Conservation (phyloP, 225 moss, liverwort and hornwort species). For the Lunularia cruciata region DNA sequence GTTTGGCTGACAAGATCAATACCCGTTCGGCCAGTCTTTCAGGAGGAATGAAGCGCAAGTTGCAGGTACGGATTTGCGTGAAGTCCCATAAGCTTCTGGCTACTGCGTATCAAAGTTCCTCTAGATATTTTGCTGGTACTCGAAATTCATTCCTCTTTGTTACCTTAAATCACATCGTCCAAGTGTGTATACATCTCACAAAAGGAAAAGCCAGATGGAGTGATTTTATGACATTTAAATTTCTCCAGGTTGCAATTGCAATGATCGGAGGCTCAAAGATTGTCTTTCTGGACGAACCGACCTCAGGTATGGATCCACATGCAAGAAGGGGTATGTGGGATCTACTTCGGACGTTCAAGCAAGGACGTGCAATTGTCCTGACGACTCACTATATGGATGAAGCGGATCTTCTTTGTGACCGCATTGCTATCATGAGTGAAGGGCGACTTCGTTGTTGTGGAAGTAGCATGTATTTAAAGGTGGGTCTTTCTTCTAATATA, state of each 20-base stretch:
- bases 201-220: not conserved
- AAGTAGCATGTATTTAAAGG: constrained; percentile 92
- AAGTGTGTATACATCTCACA: too few species aligned
- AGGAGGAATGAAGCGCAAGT: constrained; percentile 96
- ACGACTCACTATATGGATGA: constrained; percentile 99
- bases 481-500: constrained; percentile 14
- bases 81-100: not conserved
- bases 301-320: constrained; percentile 93
- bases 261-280: constrained; percentile 93
- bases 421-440: constrained; percentile 96
- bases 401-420: constrained; percentile 90
- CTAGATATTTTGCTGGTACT: too few species aligned
- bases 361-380: constrained; percentile 84
- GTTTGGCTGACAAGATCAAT: constrained; percentile 70
- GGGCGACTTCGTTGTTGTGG: constrained; percentile 90
- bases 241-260: constrained; percentile 74
- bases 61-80: constrained; percentile 62
- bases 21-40: constrained; percentile 69
- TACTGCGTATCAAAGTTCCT: too few species aligned
- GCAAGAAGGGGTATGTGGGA: constrained; percentile 93
- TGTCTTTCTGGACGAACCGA: constrained; percentile 93
- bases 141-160: too few species aligned
- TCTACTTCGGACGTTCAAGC: constrained; percentile 75
- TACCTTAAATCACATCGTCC: too few species aligned
- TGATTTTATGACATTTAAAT: not conserved